Evolutionary conservation across 148 eudicot genomes (phyloP).

Genomic region (Camellia lanceoleosa): DNA sequence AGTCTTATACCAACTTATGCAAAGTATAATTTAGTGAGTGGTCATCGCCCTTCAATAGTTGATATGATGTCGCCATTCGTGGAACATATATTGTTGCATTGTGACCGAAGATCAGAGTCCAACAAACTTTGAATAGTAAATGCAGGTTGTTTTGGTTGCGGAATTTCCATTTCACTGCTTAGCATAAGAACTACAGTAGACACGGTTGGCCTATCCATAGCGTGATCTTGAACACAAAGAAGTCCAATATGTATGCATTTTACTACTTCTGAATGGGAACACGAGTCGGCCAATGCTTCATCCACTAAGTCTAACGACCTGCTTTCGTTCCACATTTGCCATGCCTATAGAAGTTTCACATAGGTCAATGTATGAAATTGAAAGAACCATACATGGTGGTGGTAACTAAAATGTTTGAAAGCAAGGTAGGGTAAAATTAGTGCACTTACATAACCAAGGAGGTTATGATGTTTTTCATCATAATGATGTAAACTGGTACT

Average conservation of each 20-base stretch:
- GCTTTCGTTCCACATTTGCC: constrained; percentile 37
- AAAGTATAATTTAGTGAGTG: too few species aligned
- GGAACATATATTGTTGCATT: too few species aligned
- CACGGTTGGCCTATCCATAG: constrained; percentile 31
- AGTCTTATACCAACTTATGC: too few species aligned
- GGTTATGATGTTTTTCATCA: not conserved
- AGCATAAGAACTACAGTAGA: constrained; percentile 24
- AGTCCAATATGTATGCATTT: constrained; percentile 38
- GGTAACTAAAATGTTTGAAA: too few species aligned
- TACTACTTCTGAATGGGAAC: constrained; percentile 11
- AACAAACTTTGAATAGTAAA: constrained; percentile 16
- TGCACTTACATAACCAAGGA: not conserved
- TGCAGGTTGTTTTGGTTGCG: constrained; percentile 22
- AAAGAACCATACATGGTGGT: too few species aligned
- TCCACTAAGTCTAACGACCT: constrained; percentile 25
- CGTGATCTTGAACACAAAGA: constrained; percentile 30
- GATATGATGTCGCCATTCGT: too few species aligned
- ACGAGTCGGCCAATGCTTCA: constrained; percentile 16
- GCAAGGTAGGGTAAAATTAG: too few species aligned
- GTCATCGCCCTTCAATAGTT: too few species aligned
- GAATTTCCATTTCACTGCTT: constrained; percentile 21
- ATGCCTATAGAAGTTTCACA: constrained; percentile 27
- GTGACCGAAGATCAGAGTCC: not conserved
- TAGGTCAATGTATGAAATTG: too few species aligned
- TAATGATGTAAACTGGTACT: not conserved